Percentiles rank a stretch among this genome's conserved stretches.
Conservation (phyloP, 2,329 filamentous ascomycete genomes). For the Lojkania enalia region DNA sequence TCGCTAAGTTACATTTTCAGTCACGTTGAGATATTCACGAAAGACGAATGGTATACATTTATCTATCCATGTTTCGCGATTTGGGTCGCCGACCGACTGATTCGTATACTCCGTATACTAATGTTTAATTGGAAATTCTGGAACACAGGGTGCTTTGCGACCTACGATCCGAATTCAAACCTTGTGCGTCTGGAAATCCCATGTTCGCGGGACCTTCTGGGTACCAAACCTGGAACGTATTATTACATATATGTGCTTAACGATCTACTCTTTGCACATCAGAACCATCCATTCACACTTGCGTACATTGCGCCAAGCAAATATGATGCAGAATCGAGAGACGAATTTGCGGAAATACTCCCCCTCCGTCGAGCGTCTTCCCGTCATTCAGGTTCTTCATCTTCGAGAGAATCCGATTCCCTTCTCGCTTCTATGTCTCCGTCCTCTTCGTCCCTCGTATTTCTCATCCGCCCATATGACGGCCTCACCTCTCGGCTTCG, state of each 20-base stretch:
- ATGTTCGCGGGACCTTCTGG: slow-evolving; percentile 37
- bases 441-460: slow-evolving; percentile 39
- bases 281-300: slow-evolving; percentile 55
- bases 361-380: slow-evolving; percentile 6
- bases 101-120: slow-evolving; percentile 51
- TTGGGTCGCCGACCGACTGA: slow-evolving; percentile 55
- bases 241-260: slow-evolving; percentile 55
- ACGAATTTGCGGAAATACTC: neutral
- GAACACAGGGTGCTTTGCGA: slow-evolving; percentile 45
- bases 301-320: slow-evolving; percentile 22
- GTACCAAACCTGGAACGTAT: slow-evolving; percentile 51
- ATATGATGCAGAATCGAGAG: neutral
- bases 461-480: slow-evolving; percentile 56
- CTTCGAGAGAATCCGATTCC: slow-evolving; percentile 35
- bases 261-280: slow-evolving; percentile 48
- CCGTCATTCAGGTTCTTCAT: slow-evolving; percentile 11
- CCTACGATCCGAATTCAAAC: slow-evolving; percentile 50
- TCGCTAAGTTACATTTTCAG: slow-evolving; percentile 27
- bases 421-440: slow-evolving; percentile 16
- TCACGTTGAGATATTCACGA: slow-evolving; percentile 57
- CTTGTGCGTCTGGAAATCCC: slow-evolving; percentile 53
- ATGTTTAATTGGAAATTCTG: slow-evolving; percentile 48
- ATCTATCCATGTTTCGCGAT: slow-evolving; percentile 56
- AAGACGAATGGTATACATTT: slow-evolving; percentile 52
- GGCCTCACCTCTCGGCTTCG: slow-evolving; percentile 55